Evolutionary conservation across 2,329 filamentous ascomycete genomes (phyloP).

Genomic region (Penicillium sp.): DNA sequence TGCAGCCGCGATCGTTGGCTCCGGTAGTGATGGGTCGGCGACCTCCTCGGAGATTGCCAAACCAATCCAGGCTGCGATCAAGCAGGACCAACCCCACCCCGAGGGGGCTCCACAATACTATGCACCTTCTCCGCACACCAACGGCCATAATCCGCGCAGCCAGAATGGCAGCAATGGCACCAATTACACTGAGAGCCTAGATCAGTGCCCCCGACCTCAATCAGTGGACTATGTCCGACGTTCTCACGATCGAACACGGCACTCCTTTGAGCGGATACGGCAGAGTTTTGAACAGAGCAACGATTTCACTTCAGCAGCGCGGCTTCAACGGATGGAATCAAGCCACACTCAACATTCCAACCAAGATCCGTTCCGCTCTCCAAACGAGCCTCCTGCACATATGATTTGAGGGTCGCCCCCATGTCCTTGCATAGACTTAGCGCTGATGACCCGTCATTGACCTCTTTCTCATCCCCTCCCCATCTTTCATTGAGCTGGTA

Average conservation of each 20-base stretch:
- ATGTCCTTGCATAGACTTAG: slow-evolving; percentile 31
- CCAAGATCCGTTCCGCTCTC: slow-evolving; percentile 40
- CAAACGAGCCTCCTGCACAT: slow-evolving; percentile 38
- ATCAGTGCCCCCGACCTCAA: slow-evolving; percentile 58
- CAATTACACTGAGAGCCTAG: slow-evolving; percentile 70
- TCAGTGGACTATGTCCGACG: slow-evolving; percentile 64
- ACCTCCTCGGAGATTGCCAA: slow-evolving; percentile 45
- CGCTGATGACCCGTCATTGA: slow-evolving; percentile 34
- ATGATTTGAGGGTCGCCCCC: slow-evolving; percentile 33
- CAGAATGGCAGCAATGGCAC: slow-evolving; percentile 95
- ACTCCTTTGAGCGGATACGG: slow-evolving; percentile 83
- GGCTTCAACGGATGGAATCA: slow-evolving; percentile 82
- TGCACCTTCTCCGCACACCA: slow-evolving; percentile 79
- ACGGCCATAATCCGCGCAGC: slow-evolving; percentile 78
- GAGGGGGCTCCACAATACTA: slow-evolving; percentile 94
- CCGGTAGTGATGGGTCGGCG: slow-evolving; percentile 46
- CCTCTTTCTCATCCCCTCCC: slow-evolving; percentile 33
- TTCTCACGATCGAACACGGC: slow-evolving; percentile 84
- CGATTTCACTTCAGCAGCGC: slow-evolving; percentile 89
- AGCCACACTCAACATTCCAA: slow-evolving; percentile 46
- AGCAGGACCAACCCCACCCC: slow-evolving; percentile 68
- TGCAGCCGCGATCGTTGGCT: slow-evolving; percentile 39
- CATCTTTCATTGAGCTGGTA: slow-evolving; percentile 34
- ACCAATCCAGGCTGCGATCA: slow-evolving; percentile 61
- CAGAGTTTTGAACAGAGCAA: slow-evolving; percentile 83